Percentiles rank a stretch among this genome's conserved stretches.
phyloP scores from a whole-genome alignment of 805 yeast species.

The Wickerhamomyces pijperi region DNA sequence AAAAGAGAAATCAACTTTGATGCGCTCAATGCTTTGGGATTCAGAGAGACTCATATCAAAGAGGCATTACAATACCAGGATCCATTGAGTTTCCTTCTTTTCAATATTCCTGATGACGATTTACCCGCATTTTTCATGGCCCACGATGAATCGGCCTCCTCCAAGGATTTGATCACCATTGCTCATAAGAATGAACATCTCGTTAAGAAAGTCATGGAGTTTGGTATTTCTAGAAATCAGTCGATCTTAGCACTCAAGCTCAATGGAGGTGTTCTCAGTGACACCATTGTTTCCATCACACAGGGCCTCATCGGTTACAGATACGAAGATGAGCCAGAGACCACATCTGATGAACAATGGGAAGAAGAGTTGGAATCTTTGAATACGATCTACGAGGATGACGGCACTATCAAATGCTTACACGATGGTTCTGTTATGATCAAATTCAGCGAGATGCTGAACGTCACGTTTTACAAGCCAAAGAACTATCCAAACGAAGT shows the following conservation, averaged over 20 bases:
- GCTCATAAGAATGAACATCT: constrained; percentile 44
- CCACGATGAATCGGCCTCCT: constrained; percentile 24
- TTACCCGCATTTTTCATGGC: constrained; percentile 52
- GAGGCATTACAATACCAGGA: constrained; percentile 59
- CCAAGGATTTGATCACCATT: constrained; percentile 31
- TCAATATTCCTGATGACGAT: constrained; percentile 92
- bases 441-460: constrained; percentile 17
- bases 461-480: constrained; percentile 33
- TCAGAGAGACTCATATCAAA: constrained; percentile 52
- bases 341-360: constrained; percentile 40
- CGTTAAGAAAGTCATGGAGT: constrained; percentile 43
- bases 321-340: constrained; percentile 2
- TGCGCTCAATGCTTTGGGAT: constrained; percentile 42
- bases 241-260: constrained; percentile 36
- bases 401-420: constrained; percentile 14
- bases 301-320: constrained; percentile 21
- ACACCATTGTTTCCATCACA: constrained; percentile 41
- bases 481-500: constrained; percentile 49
- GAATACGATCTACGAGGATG: constrained; percentile 37
- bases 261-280: constrained; percentile 32
- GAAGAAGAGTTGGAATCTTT: constrained; percentile 64
- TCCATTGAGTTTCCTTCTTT: constrained; percentile 42
- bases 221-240: constrained; percentile 64
- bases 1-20: constrained; percentile 8
- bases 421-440: constrained; percentile 13